Evolutionary conservation across 352 stramenopile genomes (phyloP).

Genomic region (Pseudoperonospora humuli): DNA sequence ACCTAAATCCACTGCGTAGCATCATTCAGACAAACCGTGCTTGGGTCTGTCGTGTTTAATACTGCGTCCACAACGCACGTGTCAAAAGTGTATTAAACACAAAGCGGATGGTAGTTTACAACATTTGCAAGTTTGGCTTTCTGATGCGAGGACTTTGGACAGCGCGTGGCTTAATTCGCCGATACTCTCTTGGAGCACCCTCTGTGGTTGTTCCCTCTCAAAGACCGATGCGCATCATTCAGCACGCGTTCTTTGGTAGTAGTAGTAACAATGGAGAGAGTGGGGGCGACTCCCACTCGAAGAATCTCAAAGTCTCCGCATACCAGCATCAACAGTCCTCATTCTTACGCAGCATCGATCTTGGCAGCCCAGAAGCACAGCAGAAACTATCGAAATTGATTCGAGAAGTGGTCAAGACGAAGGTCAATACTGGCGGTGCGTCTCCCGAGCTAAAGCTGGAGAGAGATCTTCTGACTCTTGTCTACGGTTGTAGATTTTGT

Average conservation of each 20-base stretch:
- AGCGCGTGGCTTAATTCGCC: too few relatives aligned
- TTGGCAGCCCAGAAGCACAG: constrained; percentile 32
- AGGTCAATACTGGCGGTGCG: constrained; percentile 53
- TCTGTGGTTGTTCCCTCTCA: neutral
- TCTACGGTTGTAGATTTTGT: constrained; percentile 54
- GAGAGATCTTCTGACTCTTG: neutral
- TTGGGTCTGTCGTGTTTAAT: neutral
- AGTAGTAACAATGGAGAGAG: neutral
- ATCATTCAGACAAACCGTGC: constrained; percentile 23
- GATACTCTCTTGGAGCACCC: neutral
- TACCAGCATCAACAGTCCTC: constrained; percentile 26
- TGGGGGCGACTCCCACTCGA: neutral
- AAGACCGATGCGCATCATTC: neutral
- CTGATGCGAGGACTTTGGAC: too few relatives aligned
- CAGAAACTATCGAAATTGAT: constrained; percentile 56
- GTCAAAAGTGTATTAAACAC: neutral
- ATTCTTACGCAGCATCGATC: constrained; percentile 45
- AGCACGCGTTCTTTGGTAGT: neutral
- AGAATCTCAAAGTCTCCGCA: constrained; percentile 2
- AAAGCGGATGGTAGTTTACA: neutral
- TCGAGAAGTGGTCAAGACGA: constrained; percentile 60
- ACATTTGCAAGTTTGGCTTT: neutral
- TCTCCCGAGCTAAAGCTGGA: neutral
- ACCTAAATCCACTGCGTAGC: constrained; percentile 51
- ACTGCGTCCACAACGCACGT: too few relatives aligned